phyloP scores from a whole-genome alignment of 2,329 filamentous ascomycete genomes.

The Neofusicoccum umdonicola region DNA sequence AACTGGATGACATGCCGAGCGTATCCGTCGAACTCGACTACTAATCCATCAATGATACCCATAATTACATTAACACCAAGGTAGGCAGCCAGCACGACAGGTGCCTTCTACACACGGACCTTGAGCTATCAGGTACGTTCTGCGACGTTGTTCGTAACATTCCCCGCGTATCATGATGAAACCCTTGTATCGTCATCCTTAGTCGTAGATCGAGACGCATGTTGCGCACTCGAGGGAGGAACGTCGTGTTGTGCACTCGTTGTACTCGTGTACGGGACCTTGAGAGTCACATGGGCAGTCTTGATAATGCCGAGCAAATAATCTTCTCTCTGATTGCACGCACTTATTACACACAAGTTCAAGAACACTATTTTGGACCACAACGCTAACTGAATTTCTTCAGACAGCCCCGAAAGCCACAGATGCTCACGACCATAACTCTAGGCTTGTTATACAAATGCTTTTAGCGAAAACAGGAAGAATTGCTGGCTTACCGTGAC shows the following conservation, averaged over 20 bases:
- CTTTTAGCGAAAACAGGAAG: no score
- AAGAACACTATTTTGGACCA: not conserved
- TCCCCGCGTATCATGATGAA: slow-evolving; percentile 67
- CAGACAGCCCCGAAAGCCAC: not conserved
- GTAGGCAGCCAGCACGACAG: not conserved
- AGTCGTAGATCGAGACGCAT: slow-evolving; percentile 59
- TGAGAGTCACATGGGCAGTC: slow-evolving; percentile 1
- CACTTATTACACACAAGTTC: not conserved
- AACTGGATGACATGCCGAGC: slow-evolving; percentile 30
- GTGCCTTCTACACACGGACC: not conserved
- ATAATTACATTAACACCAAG: not conserved
- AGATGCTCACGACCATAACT: no score
- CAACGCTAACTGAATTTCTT: not conserved
- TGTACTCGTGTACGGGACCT: slow-evolving; percentile 9
- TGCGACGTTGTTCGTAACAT: not conserved
- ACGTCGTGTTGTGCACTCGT: slow-evolving; percentile 2
- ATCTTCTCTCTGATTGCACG: slow-evolving; percentile 17
- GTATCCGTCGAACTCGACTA: slow-evolving; percentile 50
- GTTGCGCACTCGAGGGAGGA: slow-evolving; percentile 6
- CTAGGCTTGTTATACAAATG: no score
- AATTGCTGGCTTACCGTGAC: no score
- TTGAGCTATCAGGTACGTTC: not conserved
- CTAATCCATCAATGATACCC: slow-evolving; percentile 24
- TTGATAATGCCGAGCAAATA: slow-evolving; percentile 9
- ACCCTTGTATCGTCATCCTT: slow-evolving; percentile 94